A percentile compares a stretch with the other conserved stretches of the same genome.
These are phyloP conservation scores for Marasmius fiardii DNA, from an alignment of 1,284 basidiomycete species.

Conservation along the genomic window DNA sequence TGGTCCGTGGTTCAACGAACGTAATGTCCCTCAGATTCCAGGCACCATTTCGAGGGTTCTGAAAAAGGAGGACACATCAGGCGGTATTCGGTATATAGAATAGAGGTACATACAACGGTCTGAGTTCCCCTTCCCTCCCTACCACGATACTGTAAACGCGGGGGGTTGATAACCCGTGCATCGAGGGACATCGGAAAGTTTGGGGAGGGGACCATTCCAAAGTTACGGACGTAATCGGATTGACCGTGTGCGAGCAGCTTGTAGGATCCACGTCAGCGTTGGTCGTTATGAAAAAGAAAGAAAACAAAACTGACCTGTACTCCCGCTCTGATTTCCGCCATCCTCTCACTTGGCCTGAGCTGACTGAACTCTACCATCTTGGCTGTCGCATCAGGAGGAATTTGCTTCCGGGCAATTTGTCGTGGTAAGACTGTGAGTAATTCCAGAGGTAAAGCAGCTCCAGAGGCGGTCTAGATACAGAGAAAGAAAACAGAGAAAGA, in stretches of 20 bases:
- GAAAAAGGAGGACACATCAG: no score
- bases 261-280: background rate
- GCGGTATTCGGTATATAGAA: background rate
- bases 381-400: conserved; percentile 64
- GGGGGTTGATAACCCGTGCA: conserved; percentile 9
- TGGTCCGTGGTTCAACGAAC: conserved; percentile 4
- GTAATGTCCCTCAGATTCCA: conserved; percentile 14
- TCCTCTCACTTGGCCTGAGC: conserved; percentile 44
- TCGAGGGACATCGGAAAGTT: conserved; percentile 1
- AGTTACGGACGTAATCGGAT: conserved; percentile 15
- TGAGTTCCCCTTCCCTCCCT: background rate
- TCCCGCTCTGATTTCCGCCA: conserved; percentile 42
- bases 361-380: conserved; percentile 58
- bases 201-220: conserved; percentile 7
- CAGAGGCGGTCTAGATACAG: conserved; percentile 51
- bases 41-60: conserved; percentile 5
- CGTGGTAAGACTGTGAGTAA: conserved; percentile 61
- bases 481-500: background rate
- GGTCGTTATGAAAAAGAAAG: background rate
- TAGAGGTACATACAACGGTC: background rate
- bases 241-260: conserved; percentile 13
- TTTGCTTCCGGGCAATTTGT: conserved; percentile 72
- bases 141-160: conserved; percentile 3
- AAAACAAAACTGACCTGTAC: conserved; percentile 31
- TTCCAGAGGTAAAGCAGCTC: conserved; percentile 68